Evolutionary conservation across 2,329 filamentous ascomycete genomes (phyloP).

Genomic region (Xylaria sp.): DNA sequence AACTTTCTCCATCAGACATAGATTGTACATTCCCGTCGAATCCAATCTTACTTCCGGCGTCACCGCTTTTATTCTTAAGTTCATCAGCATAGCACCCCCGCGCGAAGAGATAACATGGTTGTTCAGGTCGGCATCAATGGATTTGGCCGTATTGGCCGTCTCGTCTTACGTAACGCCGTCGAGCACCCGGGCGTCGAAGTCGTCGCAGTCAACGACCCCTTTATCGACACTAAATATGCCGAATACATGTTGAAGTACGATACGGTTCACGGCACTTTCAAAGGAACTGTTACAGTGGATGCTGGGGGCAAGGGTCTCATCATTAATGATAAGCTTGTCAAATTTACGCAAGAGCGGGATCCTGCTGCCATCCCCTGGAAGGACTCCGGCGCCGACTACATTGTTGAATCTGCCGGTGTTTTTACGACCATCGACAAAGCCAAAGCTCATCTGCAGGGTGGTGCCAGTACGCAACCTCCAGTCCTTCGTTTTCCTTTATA

Average conservation of each 20-base stretch:
- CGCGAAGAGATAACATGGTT: too few relatives aligned
- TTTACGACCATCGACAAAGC: slow-evolving; percentile 99
- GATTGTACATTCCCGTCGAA: too few relatives aligned
- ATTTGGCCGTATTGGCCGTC: slow-evolving; percentile 99
- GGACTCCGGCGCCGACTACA: slow-evolving; percentile 87
- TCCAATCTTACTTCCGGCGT: too few relatives aligned
- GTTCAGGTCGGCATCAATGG: slow-evolving; percentile 97
- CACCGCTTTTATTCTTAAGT: too few relatives aligned
- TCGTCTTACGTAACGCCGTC: slow-evolving; percentile 97
- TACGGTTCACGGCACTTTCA: slow-evolving; percentile 95
- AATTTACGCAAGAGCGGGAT: slow-evolving; percentile 94
- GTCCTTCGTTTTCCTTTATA: too few relatives aligned
- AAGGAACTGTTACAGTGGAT: slow-evolving; percentile 85
- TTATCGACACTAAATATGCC: slow-evolving; percentile 97
- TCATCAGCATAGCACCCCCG: too few relatives aligned
- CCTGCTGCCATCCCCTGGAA: slow-evolving; percentile 90
- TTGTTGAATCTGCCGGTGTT: slow-evolving; percentile 97
- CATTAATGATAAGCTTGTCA: slow-evolving; percentile 94
- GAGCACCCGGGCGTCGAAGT: slow-evolving; percentile 90
- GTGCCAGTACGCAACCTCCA: too few relatives aligned
- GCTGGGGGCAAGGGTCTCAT: slow-evolving; percentile 72
- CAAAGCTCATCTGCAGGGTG: slow-evolving; percentile 90
- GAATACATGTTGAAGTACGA: slow-evolving; percentile 99
- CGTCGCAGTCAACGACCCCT: slow-evolving; percentile 98
- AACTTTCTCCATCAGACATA: too few relatives aligned